Conservation (phyloP, 192 early-diverging fungal species). For the Hyaloraphidium curvatum region DNA sequence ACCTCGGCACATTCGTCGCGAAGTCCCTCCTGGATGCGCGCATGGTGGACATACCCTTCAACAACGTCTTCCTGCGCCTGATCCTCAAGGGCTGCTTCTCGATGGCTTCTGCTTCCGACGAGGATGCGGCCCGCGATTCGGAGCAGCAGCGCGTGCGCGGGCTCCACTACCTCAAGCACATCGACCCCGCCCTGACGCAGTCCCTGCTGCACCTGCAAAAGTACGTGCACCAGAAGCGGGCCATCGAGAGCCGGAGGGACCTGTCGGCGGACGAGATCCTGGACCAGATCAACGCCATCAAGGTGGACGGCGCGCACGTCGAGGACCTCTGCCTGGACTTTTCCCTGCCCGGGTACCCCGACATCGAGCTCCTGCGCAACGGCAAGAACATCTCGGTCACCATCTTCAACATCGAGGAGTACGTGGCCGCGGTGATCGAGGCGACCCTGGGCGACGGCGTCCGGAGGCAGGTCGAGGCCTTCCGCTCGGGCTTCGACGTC, state of each 20-base stretch:
- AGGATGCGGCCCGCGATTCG: neutral
- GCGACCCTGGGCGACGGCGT: constrained; percentile 46
- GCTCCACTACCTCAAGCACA: constrained; percentile 9
- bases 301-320: constrained; percentile 24
- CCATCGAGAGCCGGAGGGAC: constrained; percentile 28
- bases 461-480: constrained; percentile 46
- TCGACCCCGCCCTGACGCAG: constrained; percentile 44
- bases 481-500: constrained; percentile 57
- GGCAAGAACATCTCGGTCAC: constrained; percentile 51
- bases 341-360: constrained; percentile 62
- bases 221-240: constrained; percentile 37
- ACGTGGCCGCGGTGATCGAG: constrained; percentile 44
- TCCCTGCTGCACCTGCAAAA: constrained; percentile 44
- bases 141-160: constrained; percentile 1
- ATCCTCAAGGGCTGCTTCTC: neutral
- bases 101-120: neutral
- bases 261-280: constrained; percentile 23
- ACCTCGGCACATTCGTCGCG: constrained; percentile 68
- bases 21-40: constrained; percentile 73
- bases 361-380: constrained; percentile 37
- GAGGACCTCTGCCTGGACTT: constrained; percentile 66
- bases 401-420: constrained; percentile 61
- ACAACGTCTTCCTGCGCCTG: constrained; percentile 42
- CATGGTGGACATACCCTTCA: constrained; percentile 68
- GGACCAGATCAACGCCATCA: constrained; percentile 24